phyloP scores from a whole-genome alignment of 192 early-diverging fungal genomes.

The Entophlyctis luteolus region DNA sequence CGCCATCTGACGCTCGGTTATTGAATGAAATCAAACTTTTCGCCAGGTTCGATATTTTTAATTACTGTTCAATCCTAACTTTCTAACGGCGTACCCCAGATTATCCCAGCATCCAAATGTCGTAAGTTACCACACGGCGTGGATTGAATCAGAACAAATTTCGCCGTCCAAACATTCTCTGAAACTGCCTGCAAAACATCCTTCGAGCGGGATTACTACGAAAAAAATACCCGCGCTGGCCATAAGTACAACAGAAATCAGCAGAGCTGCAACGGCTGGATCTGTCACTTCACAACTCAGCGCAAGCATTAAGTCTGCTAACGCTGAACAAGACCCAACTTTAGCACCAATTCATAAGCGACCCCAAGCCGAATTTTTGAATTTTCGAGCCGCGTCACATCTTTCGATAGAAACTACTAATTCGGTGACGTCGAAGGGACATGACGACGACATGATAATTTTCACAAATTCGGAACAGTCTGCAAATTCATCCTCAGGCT shows the following conservation, averaged over 20 bases:
- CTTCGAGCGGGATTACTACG: too few species aligned
- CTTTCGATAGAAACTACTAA: not conserved
- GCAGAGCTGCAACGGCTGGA: not conserved
- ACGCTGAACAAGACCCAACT: too few species aligned
- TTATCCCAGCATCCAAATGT: constrained; percentile 48
- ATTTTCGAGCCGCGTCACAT: not conserved
- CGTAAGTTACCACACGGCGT: constrained; percentile 44
- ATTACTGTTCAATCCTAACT: not conserved
- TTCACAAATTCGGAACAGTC: not conserved
- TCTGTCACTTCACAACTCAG: constrained; percentile 1
- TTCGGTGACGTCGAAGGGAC: not conserved
- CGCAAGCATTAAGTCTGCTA: not conserved
- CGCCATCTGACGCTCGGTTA: constrained; percentile 30
- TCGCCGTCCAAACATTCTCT: too few species aligned
- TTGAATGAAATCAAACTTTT: constrained; percentile 50
- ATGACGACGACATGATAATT: not conserved
- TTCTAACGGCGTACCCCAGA: constrained; percentile 12
- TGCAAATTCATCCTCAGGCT: too few species aligned
- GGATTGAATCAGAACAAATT: constrained; percentile 37
- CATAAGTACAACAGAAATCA: too few species aligned
- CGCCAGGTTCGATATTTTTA: constrained; percentile 16
- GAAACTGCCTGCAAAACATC: too few species aligned
- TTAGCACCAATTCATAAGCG: too few species aligned
- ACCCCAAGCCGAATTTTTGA: not conserved
- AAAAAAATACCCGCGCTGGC: too few species aligned